A percentile compares a stretch with the other conserved stretches of the same genome.
Evolutionary conservation across 352 stramenopile species (phyloP).

Genomic region (Pythium guiyangense): DNA sequence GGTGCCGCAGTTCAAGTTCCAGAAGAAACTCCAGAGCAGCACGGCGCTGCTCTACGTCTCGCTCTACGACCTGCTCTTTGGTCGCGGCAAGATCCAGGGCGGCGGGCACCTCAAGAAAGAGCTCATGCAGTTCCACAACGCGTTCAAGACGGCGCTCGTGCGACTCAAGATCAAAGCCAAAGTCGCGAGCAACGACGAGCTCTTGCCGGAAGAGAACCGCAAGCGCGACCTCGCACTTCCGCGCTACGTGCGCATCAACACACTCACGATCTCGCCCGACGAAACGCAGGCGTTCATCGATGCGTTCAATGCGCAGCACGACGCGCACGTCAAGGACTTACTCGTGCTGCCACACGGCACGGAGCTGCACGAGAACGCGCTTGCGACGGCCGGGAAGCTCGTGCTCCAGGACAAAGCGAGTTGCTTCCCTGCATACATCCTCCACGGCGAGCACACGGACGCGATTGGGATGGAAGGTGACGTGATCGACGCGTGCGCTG

Average conservation of each 20-base stretch:
- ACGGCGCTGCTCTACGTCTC: conserved; percentile 73
- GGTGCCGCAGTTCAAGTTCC: conserved; percentile 64
- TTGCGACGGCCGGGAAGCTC: conserved; percentile 83
- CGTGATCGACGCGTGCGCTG: conserved; percentile 96
- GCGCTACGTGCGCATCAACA: conserved; percentile 94
- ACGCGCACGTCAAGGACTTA: conserved; percentile 88
- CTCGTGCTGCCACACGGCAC: conserved; percentile 88
- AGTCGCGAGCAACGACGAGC: conserved; percentile 68
- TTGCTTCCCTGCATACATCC: conserved; percentile 95
- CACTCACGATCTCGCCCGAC: conserved; percentile 52
- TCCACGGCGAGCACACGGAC: conserved; percentile 76
- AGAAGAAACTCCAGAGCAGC: conserved; percentile 45
- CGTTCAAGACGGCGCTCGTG: conserved; percentile 68
- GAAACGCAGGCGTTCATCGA: conserved; percentile 42
- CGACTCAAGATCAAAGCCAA: conserved; percentile 81
- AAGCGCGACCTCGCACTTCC: conserved; percentile 61
- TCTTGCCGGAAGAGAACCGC: conserved; percentile 78
- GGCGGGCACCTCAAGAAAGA: conserved; percentile 86
- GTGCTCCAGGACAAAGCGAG: conserved; percentile 97
- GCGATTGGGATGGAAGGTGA: conserved; percentile 51
- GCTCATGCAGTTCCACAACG: conserved; percentile 68
- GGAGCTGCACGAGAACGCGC: conserved; percentile 79
- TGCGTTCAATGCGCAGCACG: conserved; percentile 56
- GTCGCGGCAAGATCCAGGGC: conserved; percentile 81
- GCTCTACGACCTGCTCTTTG: conserved; percentile 87